Percentiles rank a stretch among this genome's conserved stretches.
phyloP scores from a whole-genome alignment of 2,329 filamentous ascomycete species.

The Pseudogymnoascus sp. region DNA sequence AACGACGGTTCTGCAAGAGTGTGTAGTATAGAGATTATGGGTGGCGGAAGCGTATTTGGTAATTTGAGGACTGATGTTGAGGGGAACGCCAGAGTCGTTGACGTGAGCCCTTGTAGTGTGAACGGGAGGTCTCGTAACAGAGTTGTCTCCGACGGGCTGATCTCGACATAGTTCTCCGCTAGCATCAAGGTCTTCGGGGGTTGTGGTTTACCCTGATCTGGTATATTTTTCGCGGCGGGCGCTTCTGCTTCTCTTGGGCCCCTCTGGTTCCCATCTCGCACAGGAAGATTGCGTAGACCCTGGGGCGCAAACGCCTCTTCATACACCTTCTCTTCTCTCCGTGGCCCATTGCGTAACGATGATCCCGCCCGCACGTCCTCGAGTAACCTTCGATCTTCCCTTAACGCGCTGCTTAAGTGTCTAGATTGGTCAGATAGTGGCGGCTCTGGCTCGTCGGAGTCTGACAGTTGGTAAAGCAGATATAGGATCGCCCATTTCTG shows the following conservation, averaged over 20 bases:
- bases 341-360: conserved; percentile 29
- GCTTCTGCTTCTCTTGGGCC: conserved; percentile 26
- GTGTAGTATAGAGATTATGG: conserved; percentile 78
- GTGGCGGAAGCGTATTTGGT: conserved; percentile 70
- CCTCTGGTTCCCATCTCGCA: conserved; percentile 24
- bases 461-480: conserved; percentile 75
- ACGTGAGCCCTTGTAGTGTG: conserved; percentile 85
- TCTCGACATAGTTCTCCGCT: conserved; percentile 46
- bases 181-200: conserved; percentile 44
- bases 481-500: conserved; percentile 97
- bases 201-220: conserved; percentile 22
- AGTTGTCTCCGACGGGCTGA: conserved; percentile 55
- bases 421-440: not conserved
- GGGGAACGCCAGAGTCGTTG: conserved; percentile 70
- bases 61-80: conserved; percentile 63
- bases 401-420: conserved; percentile 16
- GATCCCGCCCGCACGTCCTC: conserved; percentile 14
- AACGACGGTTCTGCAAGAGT: conserved; percentile 87
- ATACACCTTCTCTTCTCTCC: conserved; percentile 38
- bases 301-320: conserved; percentile 47
- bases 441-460: conserved; percentile 34
- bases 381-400: conserved; percentile 10
- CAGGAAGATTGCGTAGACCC: conserved; percentile 33
- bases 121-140: conserved; percentile 79
- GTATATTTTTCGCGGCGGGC: conserved; percentile 20